Evolutionary conservation across 2,329 filamentous ascomycete species (phyloP).

Genomic region (Fusarium paranaense): DNA sequence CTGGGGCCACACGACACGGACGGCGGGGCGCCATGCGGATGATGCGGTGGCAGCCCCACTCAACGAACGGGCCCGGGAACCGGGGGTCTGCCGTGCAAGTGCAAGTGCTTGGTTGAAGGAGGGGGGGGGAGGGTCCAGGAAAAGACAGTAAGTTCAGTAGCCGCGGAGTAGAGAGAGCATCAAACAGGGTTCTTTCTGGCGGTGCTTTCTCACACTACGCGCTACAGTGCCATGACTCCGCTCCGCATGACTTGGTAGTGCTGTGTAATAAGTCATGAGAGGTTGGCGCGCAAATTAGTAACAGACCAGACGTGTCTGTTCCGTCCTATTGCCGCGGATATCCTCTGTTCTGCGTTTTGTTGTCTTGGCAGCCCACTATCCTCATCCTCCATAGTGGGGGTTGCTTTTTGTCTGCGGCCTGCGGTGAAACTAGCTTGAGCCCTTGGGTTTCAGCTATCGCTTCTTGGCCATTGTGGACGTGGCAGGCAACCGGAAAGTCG

Average conservation of each 20-base stretch:
- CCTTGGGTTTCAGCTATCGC: conserved; percentile 26
- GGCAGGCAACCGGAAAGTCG: conserved; percentile 15
- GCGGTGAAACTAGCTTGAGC: conserved; percentile 12
- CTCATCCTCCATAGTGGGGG: not conserved
- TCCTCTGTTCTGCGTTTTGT: conserved; percentile 7
- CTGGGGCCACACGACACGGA: conserved; percentile 23
- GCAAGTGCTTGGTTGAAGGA: not conserved
- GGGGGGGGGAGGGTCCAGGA: not conserved
- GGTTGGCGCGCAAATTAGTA: not conserved
- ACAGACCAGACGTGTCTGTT: not conserved
- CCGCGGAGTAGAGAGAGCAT: not conserved
- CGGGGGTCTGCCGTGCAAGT: conserved; percentile 21
- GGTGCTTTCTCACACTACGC: not conserved
- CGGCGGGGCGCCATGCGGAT: conserved; percentile 36
- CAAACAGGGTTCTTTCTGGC: conserved; percentile 12
- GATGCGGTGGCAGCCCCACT: conserved; percentile 24
- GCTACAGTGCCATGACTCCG: conserved; percentile 12
- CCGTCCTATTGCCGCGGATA: not conserved
- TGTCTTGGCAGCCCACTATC: conserved; percentile 13
- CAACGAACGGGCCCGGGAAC: conserved; percentile 30
- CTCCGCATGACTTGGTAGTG: conserved; percentile 6
- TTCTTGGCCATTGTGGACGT: conserved; percentile 13
- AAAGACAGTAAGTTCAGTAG: not conserved
- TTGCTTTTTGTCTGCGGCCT: conserved; percentile 1
- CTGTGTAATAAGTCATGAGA: conserved; percentile 13